Conservation (phyloP, 2,329 filamentous ascomycete genomes). For the Albophoma yamanashiensis region DNA sequence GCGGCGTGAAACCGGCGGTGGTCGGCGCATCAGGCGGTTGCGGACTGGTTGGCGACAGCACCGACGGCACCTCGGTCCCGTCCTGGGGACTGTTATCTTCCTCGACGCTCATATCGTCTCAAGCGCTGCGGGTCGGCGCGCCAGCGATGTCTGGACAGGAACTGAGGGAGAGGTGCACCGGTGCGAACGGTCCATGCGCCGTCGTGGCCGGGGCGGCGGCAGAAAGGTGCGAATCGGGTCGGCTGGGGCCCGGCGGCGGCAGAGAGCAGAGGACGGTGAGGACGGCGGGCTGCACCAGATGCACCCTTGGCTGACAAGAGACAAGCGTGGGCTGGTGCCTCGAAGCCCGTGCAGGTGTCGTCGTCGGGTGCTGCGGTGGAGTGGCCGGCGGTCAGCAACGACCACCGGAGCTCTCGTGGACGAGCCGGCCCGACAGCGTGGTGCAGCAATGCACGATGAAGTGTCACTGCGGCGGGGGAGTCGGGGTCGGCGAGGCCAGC, state of each 20-base stretch:
- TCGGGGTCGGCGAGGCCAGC: constrained; percentile 1
- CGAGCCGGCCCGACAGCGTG: not conserved
- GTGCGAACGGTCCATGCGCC: not conserved
- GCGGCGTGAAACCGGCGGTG: constrained; percentile 43
- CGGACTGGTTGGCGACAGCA: constrained; percentile 21
- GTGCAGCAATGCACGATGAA: constrained; percentile 11
- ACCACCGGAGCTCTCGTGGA: not conserved
- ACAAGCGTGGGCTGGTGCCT: not conserved
- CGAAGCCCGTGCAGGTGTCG: not conserved
- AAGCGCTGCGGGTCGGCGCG: not conserved
- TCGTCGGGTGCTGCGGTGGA: not conserved
- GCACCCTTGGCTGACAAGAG: too few relatives aligned
- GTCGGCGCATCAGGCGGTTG: constrained; percentile 17
- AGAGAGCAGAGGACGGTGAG: not conserved
- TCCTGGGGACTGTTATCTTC: constrained; percentile 12
- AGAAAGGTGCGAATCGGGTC: not conserved
- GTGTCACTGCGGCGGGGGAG: constrained; percentile 10
- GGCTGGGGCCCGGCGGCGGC: not conserved
- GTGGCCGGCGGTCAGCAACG: not conserved
- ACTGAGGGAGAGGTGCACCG: not conserved
- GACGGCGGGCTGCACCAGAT: not conserved
- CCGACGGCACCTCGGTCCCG: constrained; percentile 15
- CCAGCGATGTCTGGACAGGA: not conserved
- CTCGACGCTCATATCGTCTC: constrained; percentile 17
- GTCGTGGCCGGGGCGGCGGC: not conserved